phyloP scores from a whole-genome alignment of 352 stramenopile genomes.

The Aphanomyces astaci region DNA sequence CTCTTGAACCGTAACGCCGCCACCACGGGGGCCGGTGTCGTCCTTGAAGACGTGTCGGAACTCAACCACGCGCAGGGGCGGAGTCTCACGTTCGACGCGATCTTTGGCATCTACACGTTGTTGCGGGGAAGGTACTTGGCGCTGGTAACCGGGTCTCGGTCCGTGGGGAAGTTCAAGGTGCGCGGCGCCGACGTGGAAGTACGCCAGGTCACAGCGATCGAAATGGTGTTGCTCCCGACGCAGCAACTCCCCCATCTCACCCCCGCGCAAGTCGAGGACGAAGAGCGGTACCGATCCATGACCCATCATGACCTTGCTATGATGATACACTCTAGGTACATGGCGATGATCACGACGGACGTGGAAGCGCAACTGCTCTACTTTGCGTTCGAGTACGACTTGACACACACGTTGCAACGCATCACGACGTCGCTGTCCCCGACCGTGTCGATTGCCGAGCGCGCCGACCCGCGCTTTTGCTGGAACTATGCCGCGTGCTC shows the following conservation, averaged over 20 bases:
- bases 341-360: slow-evolving; percentile 49
- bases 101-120: slow-evolving; percentile 71
- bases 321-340: slow-evolving; percentile 29
- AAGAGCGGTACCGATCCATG: slow-evolving; percentile 25
- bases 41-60: slow-evolving; percentile 51
- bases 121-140: slow-evolving; percentile 60
- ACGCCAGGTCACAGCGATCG: slow-evolving; percentile 46
- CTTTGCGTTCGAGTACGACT: slow-evolving; percentile 65
- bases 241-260: slow-evolving; percentile 42
- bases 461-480: slow-evolving; percentile 87
- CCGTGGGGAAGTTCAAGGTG: slow-evolving; percentile 30
- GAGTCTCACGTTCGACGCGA: slow-evolving; percentile 65
- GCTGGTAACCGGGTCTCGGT: slow-evolving; percentile 59
- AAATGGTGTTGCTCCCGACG: slow-evolving; percentile 58
- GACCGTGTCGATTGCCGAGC: slow-evolving; percentile 35
- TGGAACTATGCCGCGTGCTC: slow-evolving; percentile 84
- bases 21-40: slow-evolving; percentile 25
- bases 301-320: background rate
- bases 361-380: slow-evolving; percentile 59
- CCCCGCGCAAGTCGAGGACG: slow-evolving; percentile 46
- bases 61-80: slow-evolving; percentile 61
- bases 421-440: slow-evolving; percentile 25
- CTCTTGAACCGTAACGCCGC: slow-evolving; percentile 16
- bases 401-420: slow-evolving; percentile 74
- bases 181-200: slow-evolving; percentile 32